phyloP scores from a whole-genome alignment of 768 basidiomycete species.

The Tulasnella calospora region DNA sequence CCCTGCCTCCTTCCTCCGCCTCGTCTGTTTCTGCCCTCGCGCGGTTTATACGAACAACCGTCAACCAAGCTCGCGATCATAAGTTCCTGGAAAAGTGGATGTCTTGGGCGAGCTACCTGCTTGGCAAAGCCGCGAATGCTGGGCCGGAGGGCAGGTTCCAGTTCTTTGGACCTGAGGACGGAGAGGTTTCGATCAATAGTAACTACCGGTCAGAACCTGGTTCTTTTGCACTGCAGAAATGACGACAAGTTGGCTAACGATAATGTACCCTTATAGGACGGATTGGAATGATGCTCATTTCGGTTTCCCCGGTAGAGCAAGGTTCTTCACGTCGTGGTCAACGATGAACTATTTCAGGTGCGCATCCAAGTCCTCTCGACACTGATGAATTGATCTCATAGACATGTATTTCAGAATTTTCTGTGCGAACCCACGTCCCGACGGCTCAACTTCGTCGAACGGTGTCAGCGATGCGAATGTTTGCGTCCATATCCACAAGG shows the following conservation, averaged over 20 bases:
- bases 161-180: conserved; percentile 14
- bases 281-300: conserved; percentile 29
- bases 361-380: neutral
- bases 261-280: neutral
- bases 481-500: neutral
- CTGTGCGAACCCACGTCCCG: neutral
- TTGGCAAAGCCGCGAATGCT: conserved; percentile 13
- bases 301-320: conserved; percentile 26
- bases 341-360: conserved; percentile 22
- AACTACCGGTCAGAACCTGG: conserved; percentile 19
- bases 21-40: conserved; percentile 14
- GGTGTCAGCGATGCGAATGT: neutral
- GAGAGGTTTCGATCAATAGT: conserved; percentile 20
- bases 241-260: neutral
- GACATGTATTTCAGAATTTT: neutral
- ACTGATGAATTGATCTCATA: neutral
- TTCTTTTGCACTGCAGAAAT: neutral
- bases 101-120: conserved; percentile 6
- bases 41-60: conserved; percentile 19
- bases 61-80: conserved; percentile 25
- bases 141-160: conserved; percentile 10
- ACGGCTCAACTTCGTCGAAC: neutral
- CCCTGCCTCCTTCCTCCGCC: neutral
- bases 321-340: conserved; percentile 22
- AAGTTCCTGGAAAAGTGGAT: conserved; percentile 20